Base-by-base conservation (phyloP, 148 eudicot genomes). In the Polygonum aviculare region DNA sequence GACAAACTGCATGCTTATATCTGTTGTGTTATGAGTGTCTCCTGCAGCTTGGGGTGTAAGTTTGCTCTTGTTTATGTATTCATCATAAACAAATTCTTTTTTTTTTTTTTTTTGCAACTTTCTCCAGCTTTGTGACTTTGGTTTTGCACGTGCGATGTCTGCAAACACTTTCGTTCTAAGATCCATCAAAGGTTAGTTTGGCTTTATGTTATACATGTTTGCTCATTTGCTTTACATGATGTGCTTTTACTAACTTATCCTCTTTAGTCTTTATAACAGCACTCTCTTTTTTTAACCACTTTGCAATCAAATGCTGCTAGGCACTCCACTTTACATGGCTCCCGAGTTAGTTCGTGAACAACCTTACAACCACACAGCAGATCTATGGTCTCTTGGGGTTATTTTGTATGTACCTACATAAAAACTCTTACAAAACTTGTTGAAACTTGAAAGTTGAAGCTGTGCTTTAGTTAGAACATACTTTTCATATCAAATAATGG, bases 61-160 rank as follows among this genome's bases (percentile, higher is more conserved):
- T 60, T 12, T 35, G n/a, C 40, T 36, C 36, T 26, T 60, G 7
- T 26, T 67, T 31, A 14, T 35, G 41, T 15, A 35, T 16, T 12
- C 41, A 19, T 15, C 10, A 5, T 59, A 52, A 14, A 9, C 67
- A 9, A 65, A 33, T 65, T 14, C 7, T 22, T 9, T 52, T 26
- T 70, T 18, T 7, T 40, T 40, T n/a, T n/a, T 44, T 44, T 7
- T 44, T 41, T 67, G 5, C 2, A 35, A 12, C 59, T 44, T 80
- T 72, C 33, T 74, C 73, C 92, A 96, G 99, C 99, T 96, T 77
- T 96, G 99, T 87, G 99, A 96, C 80, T 96, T 96, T 78, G 99
- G 99, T 8, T 96, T 96, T 83, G 99, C 99, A 10, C 97, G 99
- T 71, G 99, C 99, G 38, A 96, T 96, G 99, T 96, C 99, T 50